Evolutionary conservation across 805 yeast species (phyloP).

Genomic region (Phaffomyces thermotolerans): DNA sequence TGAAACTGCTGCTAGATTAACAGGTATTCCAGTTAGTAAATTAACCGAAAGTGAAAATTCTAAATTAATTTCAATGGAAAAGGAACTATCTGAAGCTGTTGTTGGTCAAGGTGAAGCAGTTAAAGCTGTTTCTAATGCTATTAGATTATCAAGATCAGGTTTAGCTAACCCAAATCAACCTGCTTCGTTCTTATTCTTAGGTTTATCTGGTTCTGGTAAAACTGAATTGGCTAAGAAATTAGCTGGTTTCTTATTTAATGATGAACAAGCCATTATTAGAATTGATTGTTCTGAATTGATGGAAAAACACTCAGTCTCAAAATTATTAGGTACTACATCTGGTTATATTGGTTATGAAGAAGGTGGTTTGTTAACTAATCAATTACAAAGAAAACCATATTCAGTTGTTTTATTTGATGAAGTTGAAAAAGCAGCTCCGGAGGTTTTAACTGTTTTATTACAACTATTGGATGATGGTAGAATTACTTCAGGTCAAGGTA

Average conservation of each 20-base stretch:
- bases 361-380: constrained; percentile 94
- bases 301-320: constrained; percentile 94
- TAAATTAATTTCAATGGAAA: constrained; percentile 92
- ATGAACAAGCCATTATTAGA: constrained; percentile 94
- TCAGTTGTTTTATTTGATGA: constrained; percentile 96
- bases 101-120: constrained; percentile 97
- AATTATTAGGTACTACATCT: constrained; percentile 94
- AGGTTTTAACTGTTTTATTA: constrained; percentile 83
- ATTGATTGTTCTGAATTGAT: constrained; percentile 95
- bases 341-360: constrained; percentile 97
- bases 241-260: constrained; percentile 93
- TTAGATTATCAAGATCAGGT: constrained; percentile 89
- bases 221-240: constrained; percentile 95
- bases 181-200: constrained; percentile 89
- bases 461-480: constrained; percentile 97
- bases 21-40: constrained; percentile 95
- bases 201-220: constrained; percentile 96
- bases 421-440: constrained; percentile 98
- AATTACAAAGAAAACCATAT: constrained; percentile 84
- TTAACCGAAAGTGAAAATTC: constrained; percentile 92
- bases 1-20: constrained; percentile 94
- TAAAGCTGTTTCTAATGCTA: constrained; percentile 92
- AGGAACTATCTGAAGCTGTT: constrained; percentile 69
- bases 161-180: constrained; percentile 95
- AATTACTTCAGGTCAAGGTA: constrained; percentile 90